Percentiles rank a stretch among this genome's conserved stretches.
These are phyloP conservation scores for Nakazawaea wickerhamii DNA, from an alignment of 805 yeast genomes.

Conservation along the genomic window DNA sequence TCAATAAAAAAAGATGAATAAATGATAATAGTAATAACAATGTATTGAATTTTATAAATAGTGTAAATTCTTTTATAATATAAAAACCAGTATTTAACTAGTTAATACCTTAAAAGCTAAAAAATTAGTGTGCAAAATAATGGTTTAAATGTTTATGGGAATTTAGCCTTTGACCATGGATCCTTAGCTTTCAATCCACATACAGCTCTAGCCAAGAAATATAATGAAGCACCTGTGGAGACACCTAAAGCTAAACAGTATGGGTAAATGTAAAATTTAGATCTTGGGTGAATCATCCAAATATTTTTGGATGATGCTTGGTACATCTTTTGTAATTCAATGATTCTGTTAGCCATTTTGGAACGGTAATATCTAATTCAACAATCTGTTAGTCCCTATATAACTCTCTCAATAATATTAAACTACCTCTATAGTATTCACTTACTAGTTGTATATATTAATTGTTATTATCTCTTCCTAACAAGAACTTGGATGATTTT, in stretches of 20 bases:
- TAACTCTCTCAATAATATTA: not conserved
- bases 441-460: not conserved
- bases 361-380: not conserved
- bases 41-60: not conserved
- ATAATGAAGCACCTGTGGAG: conserved; percentile 59
- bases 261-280: conserved; percentile 71
- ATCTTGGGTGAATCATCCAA: conserved; percentile 54
- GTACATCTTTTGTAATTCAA: conserved; percentile 54
- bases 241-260: conserved; percentile 70
- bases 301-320: conserved; percentile 53
- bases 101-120: no score
- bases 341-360: conserved; percentile 32
- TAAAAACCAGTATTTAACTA: no score
- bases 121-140: not conserved
- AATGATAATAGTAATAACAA: not conserved
- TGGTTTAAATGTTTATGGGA: not conserved
- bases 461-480: not conserved
- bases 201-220: conserved; percentile 68
- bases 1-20: no score
- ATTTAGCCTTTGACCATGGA: conserved; percentile 10
- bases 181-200: conserved; percentile 55
- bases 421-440: not conserved
- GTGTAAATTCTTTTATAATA: no score
- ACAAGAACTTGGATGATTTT: conserved; percentile 10
- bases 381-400: not conserved